Evolutionary conservation across 331 rosid species (phyloP).

Genomic region (Pyrus hybrid): DNA sequence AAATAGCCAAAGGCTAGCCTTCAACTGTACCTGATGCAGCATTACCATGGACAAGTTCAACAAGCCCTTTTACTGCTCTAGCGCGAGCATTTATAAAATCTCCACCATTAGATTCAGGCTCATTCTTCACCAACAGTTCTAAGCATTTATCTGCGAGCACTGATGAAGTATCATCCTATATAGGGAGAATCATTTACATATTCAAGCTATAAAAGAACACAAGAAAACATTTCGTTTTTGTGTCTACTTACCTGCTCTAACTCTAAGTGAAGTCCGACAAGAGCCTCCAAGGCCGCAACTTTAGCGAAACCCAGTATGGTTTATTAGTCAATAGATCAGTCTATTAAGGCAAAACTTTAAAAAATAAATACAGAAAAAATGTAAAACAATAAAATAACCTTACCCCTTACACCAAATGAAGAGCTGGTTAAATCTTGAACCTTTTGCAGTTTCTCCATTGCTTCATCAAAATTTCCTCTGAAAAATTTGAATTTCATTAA

Average conservation of each 20-base stretch:
- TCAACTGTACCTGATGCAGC: constrained; percentile 41
- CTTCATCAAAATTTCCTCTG: constrained; percentile 57
- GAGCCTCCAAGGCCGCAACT: constrained; percentile 91
- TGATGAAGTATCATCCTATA: constrained; percentile 74
- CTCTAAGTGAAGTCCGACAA: constrained; percentile 73
- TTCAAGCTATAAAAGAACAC: neutral
- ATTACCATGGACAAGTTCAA: constrained; percentile 67
- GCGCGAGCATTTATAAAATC: constrained; percentile 43
- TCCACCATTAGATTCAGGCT: constrained; percentile 12
- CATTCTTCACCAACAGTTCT: constrained; percentile 32
- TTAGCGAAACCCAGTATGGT: constrained; percentile 18
- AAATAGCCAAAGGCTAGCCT: neutral
- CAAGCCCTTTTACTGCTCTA: constrained; percentile 60
- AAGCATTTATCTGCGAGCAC: constrained; percentile 72
- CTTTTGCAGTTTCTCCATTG: constrained; percentile 55
- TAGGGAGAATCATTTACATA: constrained; percentile 17
- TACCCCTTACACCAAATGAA: constrained; percentile 65
- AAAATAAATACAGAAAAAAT: neutral
- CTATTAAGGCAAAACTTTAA: neutral
- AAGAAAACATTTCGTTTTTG: neutral
- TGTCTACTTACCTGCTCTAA: constrained; percentile 48
- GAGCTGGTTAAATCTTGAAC: constrained; percentile 49
- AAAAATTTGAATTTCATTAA: neutral
- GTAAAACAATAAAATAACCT: neutral
- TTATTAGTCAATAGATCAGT: neutral